phyloP scores from a whole-genome alignment of 176 grass and related monocot genomes.

The Cenchrus fungigraminus region DNA sequence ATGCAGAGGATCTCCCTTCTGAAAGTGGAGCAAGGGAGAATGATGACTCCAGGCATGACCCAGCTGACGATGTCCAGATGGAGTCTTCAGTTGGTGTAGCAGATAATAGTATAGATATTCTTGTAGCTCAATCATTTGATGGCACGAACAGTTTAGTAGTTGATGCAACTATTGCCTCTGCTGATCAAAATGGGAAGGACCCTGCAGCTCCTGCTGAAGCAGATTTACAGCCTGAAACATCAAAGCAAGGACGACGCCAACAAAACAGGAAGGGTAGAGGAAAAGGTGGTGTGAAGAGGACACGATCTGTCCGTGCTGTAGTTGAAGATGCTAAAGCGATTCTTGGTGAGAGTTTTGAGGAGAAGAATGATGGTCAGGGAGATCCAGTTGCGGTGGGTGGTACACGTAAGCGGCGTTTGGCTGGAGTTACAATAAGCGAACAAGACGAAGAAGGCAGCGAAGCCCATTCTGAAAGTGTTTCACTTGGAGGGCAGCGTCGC shows the following conservation, averaged over 20 bases:
- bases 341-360: slow-evolving; percentile 53
- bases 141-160: slow-evolving; percentile 31
- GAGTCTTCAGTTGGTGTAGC: slow-evolving; percentile 79
- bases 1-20: slow-evolving; percentile 46
- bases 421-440: slow-evolving; percentile 56
- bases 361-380: slow-evolving; percentile 58
- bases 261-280: slow-evolving; percentile 48
- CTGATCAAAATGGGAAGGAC: slow-evolving; percentile 64
- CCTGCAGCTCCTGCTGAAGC: slow-evolving; percentile 40
- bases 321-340: slow-evolving; percentile 85
- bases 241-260: slow-evolving; percentile 48
- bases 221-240: slow-evolving; percentile 54
- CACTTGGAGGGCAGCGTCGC: slow-evolving; percentile 72
- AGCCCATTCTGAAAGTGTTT: slow-evolving; percentile 80
- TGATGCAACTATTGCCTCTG: slow-evolving; percentile 48
- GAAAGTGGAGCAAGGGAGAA: slow-evolving; percentile 53
- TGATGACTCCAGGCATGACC: slow-evolving; percentile 43
- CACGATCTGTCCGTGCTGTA: slow-evolving; percentile 57
- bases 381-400: slow-evolving; percentile 46
- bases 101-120: slow-evolving; percentile 74
- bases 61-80: slow-evolving; percentile 53
- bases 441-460: slow-evolving; percentile 70
- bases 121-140: slow-evolving; percentile 44
- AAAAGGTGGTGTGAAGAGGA: slow-evolving; percentile 61
- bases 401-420: slow-evolving; percentile 68